Evolutionary conservation across 75 land plant genomes (phyloP).

Genomic region (Selaginella tamariscina): DNA sequence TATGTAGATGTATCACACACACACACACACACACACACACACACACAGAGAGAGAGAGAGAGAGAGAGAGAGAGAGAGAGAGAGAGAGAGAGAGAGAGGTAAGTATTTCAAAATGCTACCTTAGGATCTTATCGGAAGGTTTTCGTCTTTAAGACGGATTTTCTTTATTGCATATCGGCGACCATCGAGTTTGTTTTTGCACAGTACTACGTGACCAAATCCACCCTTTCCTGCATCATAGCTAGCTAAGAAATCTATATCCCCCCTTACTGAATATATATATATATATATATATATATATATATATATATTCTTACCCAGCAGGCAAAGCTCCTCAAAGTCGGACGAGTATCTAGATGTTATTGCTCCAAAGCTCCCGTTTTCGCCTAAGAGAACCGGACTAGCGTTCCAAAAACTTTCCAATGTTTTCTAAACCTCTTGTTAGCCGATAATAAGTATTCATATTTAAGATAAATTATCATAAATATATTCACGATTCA

Average conservation of each 20-base stretch:
- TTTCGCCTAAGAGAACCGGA: slow-evolving; percentile 29
- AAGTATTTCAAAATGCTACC: slow-evolving; percentile 29
- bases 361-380: slow-evolving; percentile 14
- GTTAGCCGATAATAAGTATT: neutral
- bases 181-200: slow-evolving; percentile 91
- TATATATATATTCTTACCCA: slow-evolving; percentile 60
- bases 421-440: neutral
- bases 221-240: slow-evolving; percentile 67
- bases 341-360: slow-evolving; percentile 73
- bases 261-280: too few relatives aligned
- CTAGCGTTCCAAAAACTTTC: slow-evolving; percentile 45
- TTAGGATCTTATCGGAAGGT: slow-evolving; percentile 50
- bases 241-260: too few relatives aligned
- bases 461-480: too few relatives aligned
- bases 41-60: too few relatives aligned
- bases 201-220: slow-evolving; percentile 88
- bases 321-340: slow-evolving; percentile 75
- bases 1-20: too few relatives aligned
- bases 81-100: too few relatives aligned
- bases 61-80: too few relatives aligned
- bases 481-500: too few relatives aligned
- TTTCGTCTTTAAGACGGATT: slow-evolving; percentile 71
- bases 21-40: too few relatives aligned
- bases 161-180: slow-evolving; percentile 93
- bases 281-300: too few relatives aligned